Conservation (phyloP, 2,329 filamentous ascomycete species). For the Pyrenophora tritici-repentis region DNA sequence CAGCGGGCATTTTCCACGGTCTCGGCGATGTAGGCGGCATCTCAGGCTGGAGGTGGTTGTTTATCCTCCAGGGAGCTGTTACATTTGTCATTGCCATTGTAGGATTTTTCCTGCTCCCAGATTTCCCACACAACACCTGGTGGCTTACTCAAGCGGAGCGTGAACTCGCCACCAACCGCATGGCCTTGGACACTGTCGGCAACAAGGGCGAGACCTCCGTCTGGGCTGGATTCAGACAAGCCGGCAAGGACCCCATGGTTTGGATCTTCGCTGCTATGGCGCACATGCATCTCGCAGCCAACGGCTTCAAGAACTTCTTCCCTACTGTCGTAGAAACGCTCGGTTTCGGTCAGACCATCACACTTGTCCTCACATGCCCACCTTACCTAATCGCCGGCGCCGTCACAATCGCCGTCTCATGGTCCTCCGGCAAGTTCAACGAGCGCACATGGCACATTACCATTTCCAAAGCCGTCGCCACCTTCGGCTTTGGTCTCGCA, state of each 20-base stretch:
- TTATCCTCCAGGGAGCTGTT: constrained; percentile 37
- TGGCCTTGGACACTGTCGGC: constrained; percentile 56
- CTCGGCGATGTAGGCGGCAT: constrained; percentile 29
- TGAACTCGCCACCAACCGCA: constrained; percentile 41
- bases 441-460: constrained; percentile 51
- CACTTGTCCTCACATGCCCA: constrained; percentile 55
- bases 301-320: constrained; percentile 55
- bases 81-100: constrained; percentile 42
- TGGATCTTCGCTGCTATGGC: constrained; percentile 47
- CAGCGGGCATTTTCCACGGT: constrained; percentile 42
- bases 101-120: constrained; percentile 51
- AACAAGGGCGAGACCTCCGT: constrained; percentile 52
- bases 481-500: constrained; percentile 47
- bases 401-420: constrained; percentile 42
- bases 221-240: constrained; percentile 57
- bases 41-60: constrained; percentile 36
- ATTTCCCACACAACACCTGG: constrained; percentile 46
- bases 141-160: constrained; percentile 55
- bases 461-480: constrained; percentile 46
- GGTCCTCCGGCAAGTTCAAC: constrained; percentile 47
- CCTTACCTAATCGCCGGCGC: constrained; percentile 33
- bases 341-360: constrained; percentile 56
- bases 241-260: constrained; percentile 56
- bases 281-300: constrained; percentile 36
- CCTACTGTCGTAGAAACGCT: constrained; percentile 57